Conservation (phyloP, 2,329 filamentous ascomycete genomes). For the Arthroderma uncinatum region DNA sequence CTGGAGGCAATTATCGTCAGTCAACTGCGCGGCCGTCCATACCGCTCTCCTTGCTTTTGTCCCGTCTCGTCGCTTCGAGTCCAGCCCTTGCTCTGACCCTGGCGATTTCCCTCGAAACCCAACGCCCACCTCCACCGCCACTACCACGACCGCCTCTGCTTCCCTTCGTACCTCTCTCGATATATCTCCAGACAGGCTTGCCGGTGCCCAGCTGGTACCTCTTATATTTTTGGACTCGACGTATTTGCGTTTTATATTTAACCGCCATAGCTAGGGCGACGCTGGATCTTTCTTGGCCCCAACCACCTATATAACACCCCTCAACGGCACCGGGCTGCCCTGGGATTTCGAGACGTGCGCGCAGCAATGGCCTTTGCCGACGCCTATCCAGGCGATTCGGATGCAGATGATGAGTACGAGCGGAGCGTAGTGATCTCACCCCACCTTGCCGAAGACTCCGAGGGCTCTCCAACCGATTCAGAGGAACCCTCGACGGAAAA, state of each 20-base stretch:
- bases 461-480: slow-evolving; percentile 46
- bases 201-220: neutral
- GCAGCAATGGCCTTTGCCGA: slow-evolving; percentile 5
- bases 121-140: neutral
- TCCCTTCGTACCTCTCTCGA: neutral
- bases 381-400: slow-evolving; percentile 50
- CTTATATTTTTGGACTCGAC: neutral
- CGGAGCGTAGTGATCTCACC: slow-evolving; percentile 48
- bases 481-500: slow-evolving; percentile 50
- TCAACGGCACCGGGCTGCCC: neutral
- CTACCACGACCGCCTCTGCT: neutral
- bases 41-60: neutral
- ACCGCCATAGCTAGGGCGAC: neutral
- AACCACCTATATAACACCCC: neutral
- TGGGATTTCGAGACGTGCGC: neutral
- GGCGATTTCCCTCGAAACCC: neutral
- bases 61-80: neutral
- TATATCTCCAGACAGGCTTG: neutral
- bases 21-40: neutral
- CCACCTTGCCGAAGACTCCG: slow-evolving; percentile 46
- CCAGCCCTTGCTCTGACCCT: neutral
- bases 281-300: neutral
- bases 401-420: slow-evolving; percentile 57
- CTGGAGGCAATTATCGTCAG: neutral
- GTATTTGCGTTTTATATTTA: neutral